Conservation (phyloP, 2,329 filamentous ascomycete genomes). For the Aureobasidium uvarum region DNA sequence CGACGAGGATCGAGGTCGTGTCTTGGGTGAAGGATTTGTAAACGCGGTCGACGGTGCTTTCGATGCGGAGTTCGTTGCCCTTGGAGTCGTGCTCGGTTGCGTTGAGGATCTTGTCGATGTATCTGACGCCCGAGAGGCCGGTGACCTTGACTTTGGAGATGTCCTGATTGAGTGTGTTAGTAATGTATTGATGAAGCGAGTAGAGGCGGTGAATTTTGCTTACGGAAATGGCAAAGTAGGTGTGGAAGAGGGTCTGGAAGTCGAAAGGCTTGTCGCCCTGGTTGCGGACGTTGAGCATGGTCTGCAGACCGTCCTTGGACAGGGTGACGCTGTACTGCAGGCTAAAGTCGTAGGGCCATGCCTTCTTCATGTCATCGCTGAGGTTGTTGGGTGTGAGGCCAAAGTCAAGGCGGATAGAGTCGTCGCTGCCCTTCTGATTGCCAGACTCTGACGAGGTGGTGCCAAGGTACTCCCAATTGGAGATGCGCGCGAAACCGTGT, state of each 20-base stretch:
- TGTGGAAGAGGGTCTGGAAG: slow-evolving; percentile 88
- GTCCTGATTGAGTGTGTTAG: slow-evolving; percentile 56
- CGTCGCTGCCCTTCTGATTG: slow-evolving; percentile 50
- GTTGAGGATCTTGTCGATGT: slow-evolving; percentile 78
- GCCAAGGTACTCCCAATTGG: slow-evolving; percentile 89
- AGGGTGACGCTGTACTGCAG: slow-evolving; percentile 92
- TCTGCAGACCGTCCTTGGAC: slow-evolving; percentile 69
- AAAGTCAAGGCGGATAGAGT: slow-evolving; percentile 91
- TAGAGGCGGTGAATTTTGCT: slow-evolving; percentile 35
- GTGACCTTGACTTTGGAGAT: slow-evolving; percentile 70
- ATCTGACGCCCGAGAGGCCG: slow-evolving; percentile 73
- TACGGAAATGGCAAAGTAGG: slow-evolving; percentile 80
- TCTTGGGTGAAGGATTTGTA: slow-evolving; percentile 67
- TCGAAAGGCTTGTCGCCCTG: slow-evolving; percentile 80
- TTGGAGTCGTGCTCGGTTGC: slow-evolving; percentile 63
- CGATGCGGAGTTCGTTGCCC: slow-evolving; percentile 64
- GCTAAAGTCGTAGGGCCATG: slow-evolving; percentile 85
- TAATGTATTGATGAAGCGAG: not conserved
- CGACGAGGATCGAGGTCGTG: slow-evolving; percentile 63
- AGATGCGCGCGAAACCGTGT: slow-evolving; percentile 91
- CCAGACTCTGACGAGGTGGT: slow-evolving; percentile 69
- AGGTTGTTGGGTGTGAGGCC: slow-evolving; percentile 76
- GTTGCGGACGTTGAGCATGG: slow-evolving; percentile 83
- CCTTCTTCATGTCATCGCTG: slow-evolving; percentile 62
- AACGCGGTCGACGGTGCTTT: slow-evolving; percentile 80